Percentiles rank a stretch among this genome's conserved stretches.
phyloP scores from a whole-genome alignment of 192 early-diverging fungal genomes.

The Entomortierella parvispora region DNA sequence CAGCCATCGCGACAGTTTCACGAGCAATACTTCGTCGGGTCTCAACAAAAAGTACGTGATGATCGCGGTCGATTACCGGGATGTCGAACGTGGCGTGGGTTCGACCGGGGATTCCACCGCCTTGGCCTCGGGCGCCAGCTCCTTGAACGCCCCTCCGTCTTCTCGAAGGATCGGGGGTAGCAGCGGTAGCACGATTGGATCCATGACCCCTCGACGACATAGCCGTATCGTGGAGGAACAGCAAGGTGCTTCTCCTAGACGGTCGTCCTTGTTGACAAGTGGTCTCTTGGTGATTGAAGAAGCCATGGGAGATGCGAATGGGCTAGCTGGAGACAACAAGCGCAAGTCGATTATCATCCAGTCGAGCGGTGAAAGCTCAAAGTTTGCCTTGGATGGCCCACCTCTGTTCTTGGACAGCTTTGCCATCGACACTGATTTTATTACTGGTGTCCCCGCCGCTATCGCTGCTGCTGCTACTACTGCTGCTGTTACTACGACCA shows the following conservation, averaged over 20 bases:
- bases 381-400: not conserved
- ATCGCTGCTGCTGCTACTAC: too few relatives aligned
- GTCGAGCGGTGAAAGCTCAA: conserved; percentile 3
- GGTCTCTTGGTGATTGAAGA: not conserved
- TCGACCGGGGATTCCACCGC: not conserved
- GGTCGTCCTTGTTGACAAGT: conserved; percentile 20
- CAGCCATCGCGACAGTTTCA: conserved; percentile 12
- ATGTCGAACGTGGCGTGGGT: not conserved
- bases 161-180: too few relatives aligned
- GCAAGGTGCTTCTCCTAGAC: conserved; percentile 4
- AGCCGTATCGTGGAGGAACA: not conserved
- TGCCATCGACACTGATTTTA: conserved; percentile 28
- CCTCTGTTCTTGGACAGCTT: conserved; percentile 20
- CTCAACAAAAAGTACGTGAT: conserved; percentile 49
- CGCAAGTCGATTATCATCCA: conserved; percentile 24
- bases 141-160: not conserved
- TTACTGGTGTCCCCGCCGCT: not conserved
- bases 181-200: too few relatives aligned
- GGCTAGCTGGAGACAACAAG: not conserved
- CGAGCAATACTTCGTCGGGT: conserved; percentile 19
- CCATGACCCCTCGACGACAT: conserved; percentile 10
- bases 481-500: too few relatives aligned
- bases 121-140: conserved; percentile 9
- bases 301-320: not conserved
- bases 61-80: conserved; percentile 47